Evolutionary conservation across 2,329 filamentous ascomycete genomes (phyloP).

Genomic region (Phialemonium atrogriseum): DNA sequence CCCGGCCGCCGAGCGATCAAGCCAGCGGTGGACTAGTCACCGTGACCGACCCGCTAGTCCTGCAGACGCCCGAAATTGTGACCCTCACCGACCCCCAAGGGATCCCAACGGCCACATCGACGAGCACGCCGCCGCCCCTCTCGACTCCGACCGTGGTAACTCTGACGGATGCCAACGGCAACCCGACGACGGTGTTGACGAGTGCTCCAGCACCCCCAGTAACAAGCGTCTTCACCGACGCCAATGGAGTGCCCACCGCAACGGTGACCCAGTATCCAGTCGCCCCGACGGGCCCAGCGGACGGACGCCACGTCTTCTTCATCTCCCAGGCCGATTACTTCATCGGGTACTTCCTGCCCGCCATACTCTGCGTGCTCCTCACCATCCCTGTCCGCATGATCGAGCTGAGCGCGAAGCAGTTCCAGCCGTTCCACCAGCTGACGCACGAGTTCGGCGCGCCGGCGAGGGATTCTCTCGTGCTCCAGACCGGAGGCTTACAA

Average conservation of each 20-base stretch:
- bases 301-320: slow-evolving; percentile 7
- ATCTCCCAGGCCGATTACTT: slow-evolving; percentile 25
- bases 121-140: slow-evolving; percentile 5
- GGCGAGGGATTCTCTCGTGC: slow-evolving; percentile 21
- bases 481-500: slow-evolving; percentile 15
- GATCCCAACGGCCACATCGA: slow-evolving; percentile 6
- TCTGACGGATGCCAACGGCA: slow-evolving; percentile 7
- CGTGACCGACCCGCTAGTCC: neutral
- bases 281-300: slow-evolving; percentile 5
- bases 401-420: slow-evolving; percentile 25
- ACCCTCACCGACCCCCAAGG: slow-evolving; percentile 7
- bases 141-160: slow-evolving; percentile 7
- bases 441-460: slow-evolving; percentile 18
- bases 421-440: slow-evolving; percentile 30
- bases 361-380: slow-evolving; percentile 23
- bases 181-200: slow-evolving; percentile 8
- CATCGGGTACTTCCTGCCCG: slow-evolving; percentile 26
- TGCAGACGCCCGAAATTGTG: neutral
- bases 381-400: slow-evolving; percentile 28
- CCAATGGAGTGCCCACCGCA: slow-evolving; percentile 10
- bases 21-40: neutral
- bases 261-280: slow-evolving; percentile 11
- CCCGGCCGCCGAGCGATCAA: neutral
- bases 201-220: slow-evolving; percentile 6
- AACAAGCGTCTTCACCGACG: slow-evolving; percentile 7